These are phyloP conservation scores for Bipolaris cookei DNA, from an alignment of 2,329 filamentous ascomycete species.

Conservation along the genomic window DNA sequence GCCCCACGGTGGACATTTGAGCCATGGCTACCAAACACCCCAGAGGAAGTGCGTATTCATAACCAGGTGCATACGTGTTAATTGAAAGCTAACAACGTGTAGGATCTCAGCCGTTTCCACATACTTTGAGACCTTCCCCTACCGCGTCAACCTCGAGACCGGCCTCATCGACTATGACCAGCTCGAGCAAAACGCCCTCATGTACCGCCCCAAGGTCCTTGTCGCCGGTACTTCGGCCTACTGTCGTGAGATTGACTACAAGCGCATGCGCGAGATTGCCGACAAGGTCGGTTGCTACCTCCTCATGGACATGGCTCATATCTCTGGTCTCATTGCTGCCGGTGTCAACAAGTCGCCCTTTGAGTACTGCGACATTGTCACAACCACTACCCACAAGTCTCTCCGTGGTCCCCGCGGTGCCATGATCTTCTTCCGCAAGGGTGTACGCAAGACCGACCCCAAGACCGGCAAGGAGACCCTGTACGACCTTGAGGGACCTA, in stretches of 20 bases:
- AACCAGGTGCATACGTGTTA: not conserved
- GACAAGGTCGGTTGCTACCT: constrained; percentile 93
- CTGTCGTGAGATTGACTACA: constrained; percentile 94
- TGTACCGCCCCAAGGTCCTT: constrained; percentile 95
- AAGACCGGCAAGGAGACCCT: constrained; percentile 85
- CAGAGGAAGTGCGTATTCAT: constrained; percentile 74
- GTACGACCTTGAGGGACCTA: constrained; percentile 92
- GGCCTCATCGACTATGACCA: constrained; percentile 95
- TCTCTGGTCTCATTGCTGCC: constrained; percentile 90
- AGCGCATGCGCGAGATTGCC: constrained; percentile 85
- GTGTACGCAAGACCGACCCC: constrained; percentile 78
- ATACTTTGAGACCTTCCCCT: constrained; percentile 98
- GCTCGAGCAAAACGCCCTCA: constrained; percentile 81
- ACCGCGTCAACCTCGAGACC: constrained; percentile 86
- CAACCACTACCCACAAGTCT: constrained; percentile 97
- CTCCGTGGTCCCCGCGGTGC: constrained; percentile 92
- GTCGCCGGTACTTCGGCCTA: constrained; percentile 95
- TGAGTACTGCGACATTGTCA: constrained; percentile 88
- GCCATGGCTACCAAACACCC: constrained; percentile 96
- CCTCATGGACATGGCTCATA: constrained; percentile 95
- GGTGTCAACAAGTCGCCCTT: constrained; percentile 92
- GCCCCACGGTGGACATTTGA: constrained; percentile 91
- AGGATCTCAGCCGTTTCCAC: constrained; percentile 96
- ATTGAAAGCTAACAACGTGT: constrained; percentile 20
- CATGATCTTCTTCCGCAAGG: constrained; percentile 98